Percentiles rank a stretch among this genome's conserved stretches.
Evolutionary conservation across 305 asterid species (phyloP).

Genomic region (Fraxinus velutina): DNA sequence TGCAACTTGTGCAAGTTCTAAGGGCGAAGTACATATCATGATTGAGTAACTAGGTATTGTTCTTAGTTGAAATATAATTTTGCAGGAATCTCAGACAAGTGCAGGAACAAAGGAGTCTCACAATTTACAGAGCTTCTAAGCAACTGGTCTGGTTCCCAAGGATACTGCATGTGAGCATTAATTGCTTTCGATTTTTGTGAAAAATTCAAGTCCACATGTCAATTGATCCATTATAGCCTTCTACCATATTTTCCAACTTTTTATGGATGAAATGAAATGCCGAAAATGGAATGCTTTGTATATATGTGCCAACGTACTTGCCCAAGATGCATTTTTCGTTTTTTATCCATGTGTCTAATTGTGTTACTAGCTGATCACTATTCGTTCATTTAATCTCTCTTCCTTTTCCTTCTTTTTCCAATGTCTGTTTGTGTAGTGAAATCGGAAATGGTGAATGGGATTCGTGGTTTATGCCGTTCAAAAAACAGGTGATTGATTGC

Average conservation of each 20-base stretch:
- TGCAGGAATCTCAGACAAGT: slow-evolving; percentile 62
- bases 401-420: neutral
- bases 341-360: neutral
- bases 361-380: neutral
- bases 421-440: slow-evolving; percentile 37
- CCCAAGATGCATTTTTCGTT: neutral
- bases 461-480: slow-evolving; percentile 82
- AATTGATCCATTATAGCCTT: neutral
- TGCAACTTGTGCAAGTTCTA: slow-evolving; percentile 5
- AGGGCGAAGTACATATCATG: neutral
- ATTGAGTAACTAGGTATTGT: neutral
- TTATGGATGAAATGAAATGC: slow-evolving; percentile 14
- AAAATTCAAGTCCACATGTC: neutral
- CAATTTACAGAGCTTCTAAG: slow-evolving; percentile 62
- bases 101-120: slow-evolving; percentile 43
- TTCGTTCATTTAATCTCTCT: slow-evolving; percentile 1
- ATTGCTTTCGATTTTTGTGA: slow-evolving; percentile 11
- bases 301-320: neutral
- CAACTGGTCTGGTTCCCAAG: slow-evolving; percentile 76
- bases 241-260: neutral
- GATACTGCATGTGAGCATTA: slow-evolving; percentile 73
- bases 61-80: slow-evolving; percentile 16
- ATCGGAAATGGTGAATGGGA: slow-evolving; percentile 75
- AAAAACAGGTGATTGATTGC: slow-evolving; percentile 48
- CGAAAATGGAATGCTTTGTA: neutral